phyloP scores from a whole-genome alignment of 805 yeast genomes.

The Metschnikowia kunwiensis region DNA sequence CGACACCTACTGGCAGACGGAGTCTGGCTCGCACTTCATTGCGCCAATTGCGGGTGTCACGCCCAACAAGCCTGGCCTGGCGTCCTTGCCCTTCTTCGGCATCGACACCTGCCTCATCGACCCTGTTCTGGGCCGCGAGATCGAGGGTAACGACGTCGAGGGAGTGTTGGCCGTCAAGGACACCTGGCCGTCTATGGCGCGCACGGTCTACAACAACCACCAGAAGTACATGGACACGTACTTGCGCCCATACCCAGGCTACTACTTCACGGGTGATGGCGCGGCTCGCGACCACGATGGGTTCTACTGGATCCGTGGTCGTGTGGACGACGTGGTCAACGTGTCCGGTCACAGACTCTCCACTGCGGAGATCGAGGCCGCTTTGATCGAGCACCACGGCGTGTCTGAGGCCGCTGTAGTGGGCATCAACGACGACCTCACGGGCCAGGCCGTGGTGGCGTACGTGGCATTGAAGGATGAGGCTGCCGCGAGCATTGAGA shows the following conservation, averaged over 20 bases:
- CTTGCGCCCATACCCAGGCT: constrained; percentile 75
- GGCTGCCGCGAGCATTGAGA: constrained; percentile 25
- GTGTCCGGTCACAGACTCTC: constrained; percentile 84
- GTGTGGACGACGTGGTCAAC: constrained; percentile 87
- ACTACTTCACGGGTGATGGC: constrained; percentile 87
- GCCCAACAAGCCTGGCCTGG: constrained; percentile 83
- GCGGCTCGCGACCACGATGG: constrained; percentile 85
- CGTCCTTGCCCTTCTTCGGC: constrained; percentile 82
- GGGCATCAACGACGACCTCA: constrained; percentile 77
- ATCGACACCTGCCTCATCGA: constrained; percentile 70
- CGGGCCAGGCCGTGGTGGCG: constrained; percentile 85
- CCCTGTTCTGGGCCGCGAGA: constrained; percentile 69
- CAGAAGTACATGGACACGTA: constrained; percentile 76
- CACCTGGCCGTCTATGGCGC: constrained; percentile 85
- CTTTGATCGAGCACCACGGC: constrained; percentile 64
- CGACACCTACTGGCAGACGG: constrained; percentile 91
- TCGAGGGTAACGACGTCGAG: constrained; percentile 67
- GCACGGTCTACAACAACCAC: constrained; percentile 78
- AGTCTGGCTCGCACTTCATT: constrained; percentile 76
- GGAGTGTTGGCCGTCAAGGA: constrained; percentile 73
- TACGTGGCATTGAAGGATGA: constrained; percentile 69
- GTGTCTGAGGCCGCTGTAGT: constrained; percentile 83
- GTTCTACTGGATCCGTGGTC: constrained; percentile 79
- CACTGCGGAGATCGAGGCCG: constrained; percentile 88
- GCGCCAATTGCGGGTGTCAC: constrained; percentile 73